Evolutionary conservation across 495 filamentous ascomycete genomes (phyloP), one percentile per base, ranked within the genome.

Genomic region (Tirmania nivea): DNA sequence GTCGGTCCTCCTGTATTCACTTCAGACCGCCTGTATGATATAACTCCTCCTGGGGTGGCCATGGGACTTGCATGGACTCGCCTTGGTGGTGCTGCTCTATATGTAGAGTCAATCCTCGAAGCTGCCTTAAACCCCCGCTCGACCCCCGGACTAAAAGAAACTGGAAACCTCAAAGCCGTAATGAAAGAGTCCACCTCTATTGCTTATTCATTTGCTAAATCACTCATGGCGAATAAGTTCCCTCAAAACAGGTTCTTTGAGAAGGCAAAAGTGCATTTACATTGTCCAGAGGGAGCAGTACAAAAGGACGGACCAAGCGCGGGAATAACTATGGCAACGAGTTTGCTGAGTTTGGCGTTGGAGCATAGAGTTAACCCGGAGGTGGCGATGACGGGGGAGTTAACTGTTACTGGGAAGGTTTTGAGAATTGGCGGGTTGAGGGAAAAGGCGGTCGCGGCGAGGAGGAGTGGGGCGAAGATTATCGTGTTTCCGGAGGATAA

Each of bases 31-130:
- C 75, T 99, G 53, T 99, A 95, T 69, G 92, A 96, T 61, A 77
- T 77, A 39, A 93, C 88, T 54, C 92, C 92, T 8, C 78, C 90
- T n/a, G 92, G 92, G 66, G 92, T 99, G 36, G 86, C 86, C 37
- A 99, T 99, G 92, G 92, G 92, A 57, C 78, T 99, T 53, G 92
- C 92, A 50, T 95, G 88, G 89, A 96, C 92, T n/a, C 81, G 80
- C 63, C 83, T 99, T 78, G 92, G 92, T 61, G 92, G 92, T 60
- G 83, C 90, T 5, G 92, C 89, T 17, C 75, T 99, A 56, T 99
- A 99, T 66, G 83, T 96, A 55, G 92, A 99, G 69, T 92, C 86
- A 10, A 95, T 99, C 60, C 71, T 99, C 55, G 88, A 96, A 62
- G 81, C 77, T 54, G 74, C 81, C 8, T 75, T 96, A 56, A 78